A percentile compares a stretch with the other conserved stretches of the same genome.
These are phyloP conservation scores for Pecoramyces ruminantium DNA, from an alignment of 192 early-diverging fungal species.

Conservation along the genomic window DNA sequence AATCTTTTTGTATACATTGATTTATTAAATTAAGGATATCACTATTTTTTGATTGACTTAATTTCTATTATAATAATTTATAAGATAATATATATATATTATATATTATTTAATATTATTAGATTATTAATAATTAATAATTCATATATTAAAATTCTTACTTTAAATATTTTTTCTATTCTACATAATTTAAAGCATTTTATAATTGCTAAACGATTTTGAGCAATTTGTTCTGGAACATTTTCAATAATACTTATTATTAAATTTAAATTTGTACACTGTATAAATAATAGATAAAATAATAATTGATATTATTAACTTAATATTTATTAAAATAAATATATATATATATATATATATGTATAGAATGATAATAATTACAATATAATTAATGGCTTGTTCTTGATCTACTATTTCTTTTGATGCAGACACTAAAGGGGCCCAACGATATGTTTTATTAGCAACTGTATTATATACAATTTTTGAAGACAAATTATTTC, in stretches of 20 bases:
- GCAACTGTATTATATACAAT: not conserved
- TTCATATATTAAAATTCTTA: too few relatives aligned
- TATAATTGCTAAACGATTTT: not conserved
- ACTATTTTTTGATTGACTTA: not conserved
- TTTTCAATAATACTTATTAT: not conserved
- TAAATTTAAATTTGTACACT: not conserved
- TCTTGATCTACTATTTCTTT: not conserved
- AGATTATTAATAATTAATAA: too few relatives aligned
- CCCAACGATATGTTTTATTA: not conserved
- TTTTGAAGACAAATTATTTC: not conserved
- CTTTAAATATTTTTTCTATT: not conserved
- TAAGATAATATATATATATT: too few relatives aligned
- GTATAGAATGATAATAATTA: not conserved
- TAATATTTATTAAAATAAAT: too few relatives aligned
- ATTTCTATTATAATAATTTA: not conserved
- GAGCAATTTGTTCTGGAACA: not conserved
- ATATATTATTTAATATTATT: too few relatives aligned
- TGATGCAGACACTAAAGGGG: not conserved
- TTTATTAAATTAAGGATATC: not conserved
- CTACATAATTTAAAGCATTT: not conserved
- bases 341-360: too few relatives aligned
- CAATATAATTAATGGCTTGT: not conserved
- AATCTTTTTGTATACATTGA: not conserved
- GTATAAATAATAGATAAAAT: not conserved
- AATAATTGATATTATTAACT: too few relatives aligned